Conservation (phyloP, 257 asterid species). For the Oldenlandia corymbosa region DNA sequence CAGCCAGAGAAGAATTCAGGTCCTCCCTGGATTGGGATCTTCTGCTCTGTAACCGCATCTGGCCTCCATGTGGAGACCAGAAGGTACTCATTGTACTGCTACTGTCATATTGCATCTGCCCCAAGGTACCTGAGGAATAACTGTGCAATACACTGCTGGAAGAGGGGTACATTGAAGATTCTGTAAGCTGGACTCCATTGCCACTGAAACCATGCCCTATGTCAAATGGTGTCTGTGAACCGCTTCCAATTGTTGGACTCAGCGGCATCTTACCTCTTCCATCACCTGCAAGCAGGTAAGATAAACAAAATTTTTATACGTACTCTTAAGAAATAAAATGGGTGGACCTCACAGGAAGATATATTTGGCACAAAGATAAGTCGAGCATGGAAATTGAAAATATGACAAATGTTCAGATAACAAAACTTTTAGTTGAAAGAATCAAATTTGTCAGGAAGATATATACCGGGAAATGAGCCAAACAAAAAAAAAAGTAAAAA, state of each 20-base stretch:
- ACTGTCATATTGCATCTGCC: conserved; percentile 64
- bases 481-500: too few relatives aligned
- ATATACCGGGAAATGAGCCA: too few relatives aligned
- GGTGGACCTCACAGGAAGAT: background rate
- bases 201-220: conserved; percentile 40
- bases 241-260: conserved; percentile 69
- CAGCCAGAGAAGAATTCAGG: conserved; percentile 64
- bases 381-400: too few relatives aligned
- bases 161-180: conserved; percentile 57
- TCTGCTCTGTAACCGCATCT: conserved; percentile 76
- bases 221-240: conserved; percentile 54
- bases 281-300: conserved; percentile 46
- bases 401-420: too few relatives aligned
- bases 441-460: background rate
- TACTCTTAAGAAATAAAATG: background rate
- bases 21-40: conserved; percentile 96
- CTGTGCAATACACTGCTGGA: conserved; percentile 79
- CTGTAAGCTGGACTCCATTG: conserved; percentile 47
- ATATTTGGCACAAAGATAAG: background rate
- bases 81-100: conserved; percentile 36
- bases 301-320: background rate
- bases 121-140: conserved; percentile 83
- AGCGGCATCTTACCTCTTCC: conserved; percentile 81
- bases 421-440: background rate
- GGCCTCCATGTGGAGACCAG: conserved; percentile 64